Percentiles rank a stretch among this genome's conserved stretches.
Evolutionary conservation across 805 yeast genomes (phyloP).

Genomic region (Ascoidea tarda): DNA sequence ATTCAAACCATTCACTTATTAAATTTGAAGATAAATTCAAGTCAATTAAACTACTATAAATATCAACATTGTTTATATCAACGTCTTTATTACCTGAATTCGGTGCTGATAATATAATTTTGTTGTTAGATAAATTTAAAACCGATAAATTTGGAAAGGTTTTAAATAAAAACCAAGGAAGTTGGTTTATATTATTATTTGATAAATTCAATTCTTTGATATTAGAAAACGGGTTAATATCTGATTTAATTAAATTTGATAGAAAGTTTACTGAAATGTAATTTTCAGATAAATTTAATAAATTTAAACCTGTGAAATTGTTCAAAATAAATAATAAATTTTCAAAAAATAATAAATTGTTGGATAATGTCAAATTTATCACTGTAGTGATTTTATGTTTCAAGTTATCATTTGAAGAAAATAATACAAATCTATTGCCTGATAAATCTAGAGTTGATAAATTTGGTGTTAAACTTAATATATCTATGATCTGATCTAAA

Average conservation of each 20-base stretch:
- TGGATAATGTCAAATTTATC: slow-evolving; percentile 1
- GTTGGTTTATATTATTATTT: too few species aligned
- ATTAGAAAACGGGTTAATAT: neutral
- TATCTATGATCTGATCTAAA: slow-evolving; percentile 22
- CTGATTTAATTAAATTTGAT: neutral
- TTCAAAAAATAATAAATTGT: neutral
- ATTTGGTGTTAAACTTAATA: slow-evolving; percentile 22
- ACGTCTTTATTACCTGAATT: neutral
- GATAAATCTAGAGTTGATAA: slow-evolving; percentile 20
- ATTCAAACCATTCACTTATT: slow-evolving; percentile 24
- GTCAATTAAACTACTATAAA: slow-evolving; percentile 4
- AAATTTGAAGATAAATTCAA: neutral
- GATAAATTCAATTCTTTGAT: neutral
- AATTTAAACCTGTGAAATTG: neutral
- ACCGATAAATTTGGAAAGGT: neutral
- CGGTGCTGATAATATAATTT: too few species aligned
- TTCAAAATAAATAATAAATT: neutral
- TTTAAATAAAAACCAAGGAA: neutral
- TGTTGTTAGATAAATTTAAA: neutral
- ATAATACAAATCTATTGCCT: slow-evolving; percentile 12
- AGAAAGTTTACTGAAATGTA: neutral
- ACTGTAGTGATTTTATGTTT: neutral
- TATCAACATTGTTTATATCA: neutral
- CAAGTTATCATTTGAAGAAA: slow-evolving; percentile 5
- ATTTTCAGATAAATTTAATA: slow-evolving; percentile 5